These are phyloP conservation scores for Thyridium curvatum DNA, from an alignment of 2,329 filamentous ascomycete genomes.

Conservation along the genomic window DNA sequence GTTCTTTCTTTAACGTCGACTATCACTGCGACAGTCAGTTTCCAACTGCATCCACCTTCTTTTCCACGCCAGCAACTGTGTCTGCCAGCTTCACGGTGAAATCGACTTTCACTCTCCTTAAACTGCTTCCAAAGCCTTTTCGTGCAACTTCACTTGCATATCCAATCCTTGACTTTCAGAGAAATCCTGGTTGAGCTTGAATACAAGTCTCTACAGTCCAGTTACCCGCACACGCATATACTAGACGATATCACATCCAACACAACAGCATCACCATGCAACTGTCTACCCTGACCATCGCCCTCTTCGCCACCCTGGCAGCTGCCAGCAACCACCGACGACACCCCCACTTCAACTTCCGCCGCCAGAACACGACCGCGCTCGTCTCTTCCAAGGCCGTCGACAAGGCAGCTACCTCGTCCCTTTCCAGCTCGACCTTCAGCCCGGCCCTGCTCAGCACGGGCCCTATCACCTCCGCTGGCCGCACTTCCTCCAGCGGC, in stretches of 20 bases:
- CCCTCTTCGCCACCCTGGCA: constrained; percentile 36
- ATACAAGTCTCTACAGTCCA: background rate
- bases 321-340: constrained; percentile 29
- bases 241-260: background rate
- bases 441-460: background rate
- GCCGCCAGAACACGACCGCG: constrained; percentile 15
- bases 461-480: no score
- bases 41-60: constrained; percentile 8
- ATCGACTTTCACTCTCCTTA: constrained; percentile 22
- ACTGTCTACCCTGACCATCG: constrained; percentile 32
- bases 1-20: no score
- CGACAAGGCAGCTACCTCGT: background rate
- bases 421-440: no score
- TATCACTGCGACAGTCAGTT: no score
- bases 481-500: no score
- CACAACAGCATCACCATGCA: constrained; percentile 36
- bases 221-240: no score
- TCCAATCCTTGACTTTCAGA: background rate
- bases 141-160: constrained; percentile 10
- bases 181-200: constrained; percentile 1
- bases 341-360: constrained; percentile 22
- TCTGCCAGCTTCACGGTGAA: constrained; percentile 17
- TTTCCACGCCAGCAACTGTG: constrained; percentile 21
- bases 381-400: constrained; percentile 1
- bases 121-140: constrained; percentile 6